Evolutionary conservation across 352 stramenopile genomes (phyloP), one percentile per base, ranked within the genome.

Genomic region (Globisporangium yorkense): DNA sequence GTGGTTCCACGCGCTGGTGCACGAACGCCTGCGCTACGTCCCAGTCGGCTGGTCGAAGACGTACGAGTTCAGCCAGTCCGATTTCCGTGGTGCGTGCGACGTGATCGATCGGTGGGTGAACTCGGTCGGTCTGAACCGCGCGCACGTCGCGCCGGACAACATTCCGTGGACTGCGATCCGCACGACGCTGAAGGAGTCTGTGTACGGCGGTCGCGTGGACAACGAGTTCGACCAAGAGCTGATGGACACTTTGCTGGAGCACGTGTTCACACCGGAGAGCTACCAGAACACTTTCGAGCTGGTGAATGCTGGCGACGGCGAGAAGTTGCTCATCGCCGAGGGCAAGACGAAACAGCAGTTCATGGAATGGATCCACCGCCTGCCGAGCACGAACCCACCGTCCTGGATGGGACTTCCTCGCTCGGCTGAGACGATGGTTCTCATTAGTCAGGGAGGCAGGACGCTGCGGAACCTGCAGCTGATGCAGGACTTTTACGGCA

Each of bases 31-130:
- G 48, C 90, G 96, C 9, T 99, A 99, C 71, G 92, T 97, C 15
- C 97, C 97, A 24, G 84, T 98, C 33, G 98, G 97, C 16, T 99
- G 97, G 97, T 98, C 90, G 20, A 98, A 99, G 64, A 82, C 77
- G 16, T 99, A 99, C 71, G 97, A 99, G 63, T 99, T 99, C 70
- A 99, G 91, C 48, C 97, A 99, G 71, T 96, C 96, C 5, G 98
- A 99, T 77, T 97, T 98, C 51, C 82, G 81, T 54, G 97, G 97
- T 58, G 95, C 96, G 9, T 90, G 99, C 50, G 93, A 99, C 73
- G 96, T 99, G 15, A 97, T 99, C 65, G 98, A 99, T 67, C 80
- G 93, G 37, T 98, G 98, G 83, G 78, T 99, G 5, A 91, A 98
- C 72, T 81, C 87, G 2, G 81, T 93, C 18, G 81, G 78, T 2